These are phyloP conservation scores for Sindora glabra DNA, from an alignment of 306 rosid genomes.

Conservation along the genomic window DNA sequence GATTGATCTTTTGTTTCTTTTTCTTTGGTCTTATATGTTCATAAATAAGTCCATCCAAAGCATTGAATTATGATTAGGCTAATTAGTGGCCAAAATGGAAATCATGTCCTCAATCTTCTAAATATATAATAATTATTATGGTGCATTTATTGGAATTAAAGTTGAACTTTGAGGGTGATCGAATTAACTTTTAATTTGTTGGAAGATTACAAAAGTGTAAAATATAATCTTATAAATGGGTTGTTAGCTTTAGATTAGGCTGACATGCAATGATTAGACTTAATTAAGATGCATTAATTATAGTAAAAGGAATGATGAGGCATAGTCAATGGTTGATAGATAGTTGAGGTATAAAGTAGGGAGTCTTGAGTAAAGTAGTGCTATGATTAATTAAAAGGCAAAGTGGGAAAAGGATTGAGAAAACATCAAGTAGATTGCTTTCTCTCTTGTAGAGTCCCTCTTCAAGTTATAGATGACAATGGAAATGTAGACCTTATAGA, in stretches of 20 bases:
- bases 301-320: neutral
- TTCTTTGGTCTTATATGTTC: neutral
- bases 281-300: slow-evolving; percentile 8
- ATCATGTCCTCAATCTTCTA: slow-evolving; percentile 10
- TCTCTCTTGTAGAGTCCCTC: neutral
- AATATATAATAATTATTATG: neutral
- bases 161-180: slow-evolving; percentile 15
- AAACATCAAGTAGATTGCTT: neutral
- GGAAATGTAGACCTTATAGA: slow-evolving; percentile 18
- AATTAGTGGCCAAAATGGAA: slow-evolving; percentile 26
- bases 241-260: slow-evolving; percentile 11
- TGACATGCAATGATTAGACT: slow-evolving; percentile 19
- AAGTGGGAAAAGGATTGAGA: neutral
- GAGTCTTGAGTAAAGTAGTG: neutral
- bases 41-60: slow-evolving; percentile 13
- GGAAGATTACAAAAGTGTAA: neutral
- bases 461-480: slow-evolving; percentile 13
- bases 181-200: slow-evolving; percentile 15
- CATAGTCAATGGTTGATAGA: neutral
- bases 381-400: slow-evolving; percentile 3
- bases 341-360: neutral
- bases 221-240: neutral
- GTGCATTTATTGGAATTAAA: slow-evolving; percentile 18
- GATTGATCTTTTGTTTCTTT: neutral
- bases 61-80: slow-evolving; percentile 19